These are phyloP conservation scores for Pseudogymnoascus sp. DNA, from an alignment of 2,329 filamentous ascomycete genomes.

Conservation along the genomic window DNA sequence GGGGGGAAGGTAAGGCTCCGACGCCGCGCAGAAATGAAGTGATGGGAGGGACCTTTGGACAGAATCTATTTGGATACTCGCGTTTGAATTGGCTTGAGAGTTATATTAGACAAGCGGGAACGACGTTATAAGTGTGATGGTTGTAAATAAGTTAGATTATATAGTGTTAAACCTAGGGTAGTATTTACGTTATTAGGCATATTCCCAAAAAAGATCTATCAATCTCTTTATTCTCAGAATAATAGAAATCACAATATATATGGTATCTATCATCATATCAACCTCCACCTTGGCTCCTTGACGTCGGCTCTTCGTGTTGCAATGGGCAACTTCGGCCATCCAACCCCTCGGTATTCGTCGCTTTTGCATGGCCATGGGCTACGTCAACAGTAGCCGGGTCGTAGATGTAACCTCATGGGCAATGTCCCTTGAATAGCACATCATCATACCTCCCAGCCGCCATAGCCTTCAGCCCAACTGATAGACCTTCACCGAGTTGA, in stretches of 20 bases:
- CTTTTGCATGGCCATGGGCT: not conserved
- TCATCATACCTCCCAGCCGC: not conserved
- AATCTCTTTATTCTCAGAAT: not conserved
- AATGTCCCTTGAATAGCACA: not conserved
- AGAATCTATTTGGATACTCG: not conserved
- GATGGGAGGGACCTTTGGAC: not conserved
- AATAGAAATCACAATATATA: not conserved
- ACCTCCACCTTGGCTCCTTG: not conserved
- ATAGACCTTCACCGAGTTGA: constrained; percentile 63
- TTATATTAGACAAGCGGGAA: too few relatives aligned
- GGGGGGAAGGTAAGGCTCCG: constrained; percentile 20
- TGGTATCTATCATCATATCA: not conserved
- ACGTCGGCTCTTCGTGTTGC: not conserved
- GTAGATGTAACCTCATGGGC: not conserved
- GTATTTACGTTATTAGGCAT: not conserved
- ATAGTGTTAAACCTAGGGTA: not conserved
- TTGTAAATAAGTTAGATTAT: not conserved
- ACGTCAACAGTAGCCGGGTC: not conserved
- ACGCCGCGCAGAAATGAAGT: not conserved
- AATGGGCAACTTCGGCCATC: not conserved
- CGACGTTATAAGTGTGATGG: not conserved
- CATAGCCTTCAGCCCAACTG: constrained; percentile 11
- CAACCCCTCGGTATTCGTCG: not conserved
- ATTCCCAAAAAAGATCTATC: not conserved
- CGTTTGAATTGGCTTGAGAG: too few relatives aligned